Evolutionary conservation across 306 rosid genomes (phyloP).

Genomic region (Cucumis cinereus): DNA sequence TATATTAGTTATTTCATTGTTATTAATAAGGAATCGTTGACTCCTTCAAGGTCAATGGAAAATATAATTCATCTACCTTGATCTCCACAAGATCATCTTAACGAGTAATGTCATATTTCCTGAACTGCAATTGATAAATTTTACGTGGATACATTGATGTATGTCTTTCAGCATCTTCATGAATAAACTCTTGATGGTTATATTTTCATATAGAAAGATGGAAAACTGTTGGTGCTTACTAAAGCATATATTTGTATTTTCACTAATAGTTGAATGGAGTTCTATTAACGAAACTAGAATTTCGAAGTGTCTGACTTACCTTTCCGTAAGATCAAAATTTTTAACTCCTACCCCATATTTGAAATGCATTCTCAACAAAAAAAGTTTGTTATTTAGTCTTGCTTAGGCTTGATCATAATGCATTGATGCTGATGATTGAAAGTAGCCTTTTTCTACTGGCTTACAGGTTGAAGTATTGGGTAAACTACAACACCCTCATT

Average conservation of each 20-base stretch:
- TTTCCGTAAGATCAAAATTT: neutral
- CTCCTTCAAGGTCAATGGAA: too few species aligned
- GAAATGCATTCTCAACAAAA: neutral
- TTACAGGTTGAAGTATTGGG: slow-evolving; percentile 72
- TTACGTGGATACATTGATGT: neutral
- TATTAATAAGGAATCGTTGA: neutral
- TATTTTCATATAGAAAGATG: neutral
- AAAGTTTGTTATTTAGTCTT: neutral
- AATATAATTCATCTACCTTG: neutral
- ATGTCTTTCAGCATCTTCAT: neutral
- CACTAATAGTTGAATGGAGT: neutral
- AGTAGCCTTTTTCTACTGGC: slow-evolving; percentile 14
- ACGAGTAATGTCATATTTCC: neutral
- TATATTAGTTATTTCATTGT: neutral
- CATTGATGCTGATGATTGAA: neutral
- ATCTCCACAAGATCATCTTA: neutral
- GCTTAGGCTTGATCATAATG: slow-evolving; percentile 1
- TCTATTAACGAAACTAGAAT: neutral
- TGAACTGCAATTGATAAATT: neutral
- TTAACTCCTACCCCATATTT: neutral
- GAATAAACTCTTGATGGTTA: neutral
- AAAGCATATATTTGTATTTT: neutral
- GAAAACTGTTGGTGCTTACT: neutral
- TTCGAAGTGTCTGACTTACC: neutral
- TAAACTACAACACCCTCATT: slow-evolving; percentile 72